Evolutionary conservation across 192 early-diverging fungal species (phyloP).

Genomic region (Spinellus fusiger): DNA sequence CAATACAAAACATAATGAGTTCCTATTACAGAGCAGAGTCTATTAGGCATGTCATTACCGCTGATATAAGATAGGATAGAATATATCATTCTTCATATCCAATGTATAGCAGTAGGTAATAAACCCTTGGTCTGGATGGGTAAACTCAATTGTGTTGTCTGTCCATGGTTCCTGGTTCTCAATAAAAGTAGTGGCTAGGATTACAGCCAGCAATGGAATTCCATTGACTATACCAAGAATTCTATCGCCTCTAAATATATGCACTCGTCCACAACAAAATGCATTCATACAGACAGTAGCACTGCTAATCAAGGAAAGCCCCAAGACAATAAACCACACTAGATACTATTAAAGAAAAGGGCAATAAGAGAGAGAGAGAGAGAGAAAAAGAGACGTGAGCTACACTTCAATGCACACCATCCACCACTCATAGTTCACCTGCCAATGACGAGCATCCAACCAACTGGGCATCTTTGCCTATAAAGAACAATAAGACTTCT

Average conservation of each 20-base stretch:
- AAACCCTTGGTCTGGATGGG: neutral
- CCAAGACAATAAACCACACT: neutral
- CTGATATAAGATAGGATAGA: slow-evolving; percentile 5
- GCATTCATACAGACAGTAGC: slow-evolving; percentile 1
- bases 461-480: slow-evolving; percentile 2
- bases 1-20: neutral
- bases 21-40: neutral
- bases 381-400: neutral
- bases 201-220: neutral
- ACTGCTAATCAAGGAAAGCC: neutral
- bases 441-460: slow-evolving; percentile 8
- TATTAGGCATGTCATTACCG: neutral
- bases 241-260: slow-evolving; percentile 10
- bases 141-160: neutral
- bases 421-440: neutral
- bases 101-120: slow-evolving; percentile 3
- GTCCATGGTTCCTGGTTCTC: slow-evolving; percentile 6
- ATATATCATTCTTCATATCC: neutral
- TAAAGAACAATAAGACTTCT: neutral
- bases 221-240: neutral
- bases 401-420: neutral
- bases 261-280: neutral
- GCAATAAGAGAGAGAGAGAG: neutral
- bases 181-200: neutral
- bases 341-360: slow-evolving; percentile 1